phyloP scores from a whole-genome alignment of 352 stramenopile genomes.

The Phytopythium boreale region DNA sequence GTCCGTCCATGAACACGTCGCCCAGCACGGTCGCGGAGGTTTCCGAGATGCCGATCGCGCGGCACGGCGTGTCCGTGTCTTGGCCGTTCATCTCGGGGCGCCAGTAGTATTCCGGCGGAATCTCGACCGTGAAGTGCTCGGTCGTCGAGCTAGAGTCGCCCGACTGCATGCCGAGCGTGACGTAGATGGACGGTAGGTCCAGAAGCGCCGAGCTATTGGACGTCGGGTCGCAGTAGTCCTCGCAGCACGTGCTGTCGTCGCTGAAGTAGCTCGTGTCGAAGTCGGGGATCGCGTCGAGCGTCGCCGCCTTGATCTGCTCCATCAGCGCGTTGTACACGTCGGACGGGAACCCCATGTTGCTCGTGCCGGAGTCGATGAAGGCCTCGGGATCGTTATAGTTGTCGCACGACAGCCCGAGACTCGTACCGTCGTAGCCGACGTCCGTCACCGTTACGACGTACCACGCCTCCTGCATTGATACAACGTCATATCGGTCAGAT shows the following conservation, averaged over 20 bases:
- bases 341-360: slow-evolving; percentile 75
- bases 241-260: slow-evolving; percentile 61
- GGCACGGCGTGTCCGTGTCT: slow-evolving; percentile 48
- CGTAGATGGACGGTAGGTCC: slow-evolving; percentile 72
- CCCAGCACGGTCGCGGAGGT: slow-evolving; percentile 64
- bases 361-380: slow-evolving; percentile 81
- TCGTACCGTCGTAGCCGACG: slow-evolving; percentile 60
- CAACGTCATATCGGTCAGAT: slow-evolving; percentile 1
- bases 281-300: slow-evolving; percentile 46
- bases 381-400: slow-evolving; percentile 73
- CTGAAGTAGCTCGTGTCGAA: slow-evolving; percentile 78
- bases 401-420: slow-evolving; percentile 54
- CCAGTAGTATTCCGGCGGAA: slow-evolving; percentile 83
- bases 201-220: slow-evolving; percentile 47
- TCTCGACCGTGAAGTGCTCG: slow-evolving; percentile 72
- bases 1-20: slow-evolving; percentile 83
- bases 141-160: slow-evolving; percentile 35
- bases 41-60: slow-evolving; percentile 78
- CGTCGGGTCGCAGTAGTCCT: slow-evolving; percentile 68
- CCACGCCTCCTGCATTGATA: slow-evolving; percentile 59
- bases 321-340: slow-evolving; percentile 78
- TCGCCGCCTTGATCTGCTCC: slow-evolving; percentile 55
- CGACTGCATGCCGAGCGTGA: slow-evolving; percentile 61
- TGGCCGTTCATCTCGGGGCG: slow-evolving; percentile 73
- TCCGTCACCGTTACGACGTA: slow-evolving; percentile 78